Conservation (phyloP, 2,329 filamentous ascomycete genomes). For the Talaromyces sp. region DNA sequence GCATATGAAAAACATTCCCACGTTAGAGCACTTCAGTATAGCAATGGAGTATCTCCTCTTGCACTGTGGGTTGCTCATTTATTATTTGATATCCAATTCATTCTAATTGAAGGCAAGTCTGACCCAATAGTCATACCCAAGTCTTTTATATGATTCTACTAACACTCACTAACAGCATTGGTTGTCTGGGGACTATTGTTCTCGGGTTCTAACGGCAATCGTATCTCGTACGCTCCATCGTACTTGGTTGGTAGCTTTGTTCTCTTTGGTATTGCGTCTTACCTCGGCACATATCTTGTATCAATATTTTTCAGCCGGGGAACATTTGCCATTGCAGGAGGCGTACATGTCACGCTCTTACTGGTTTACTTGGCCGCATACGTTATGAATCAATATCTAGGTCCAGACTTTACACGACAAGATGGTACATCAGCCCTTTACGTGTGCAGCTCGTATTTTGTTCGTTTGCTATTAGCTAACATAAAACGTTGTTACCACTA, state of each 20-base stretch:
- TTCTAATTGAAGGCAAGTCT: constrained; percentile 32
- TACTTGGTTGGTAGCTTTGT: constrained; percentile 80
- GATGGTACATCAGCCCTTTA: background rate
- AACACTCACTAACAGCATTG: background rate
- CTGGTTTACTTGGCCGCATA: constrained; percentile 8
- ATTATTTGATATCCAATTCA: constrained; percentile 73
- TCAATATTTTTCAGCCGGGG: constrained; percentile 75
- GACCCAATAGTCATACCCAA: too few species aligned
- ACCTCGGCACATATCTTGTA: constrained; percentile 72
- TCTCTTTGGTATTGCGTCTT: constrained; percentile 76
- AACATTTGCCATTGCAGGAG: constrained; percentile 78
- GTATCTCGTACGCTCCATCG: constrained; percentile 71
- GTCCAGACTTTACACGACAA: background rate
- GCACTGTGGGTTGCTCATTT: constrained; percentile 84
- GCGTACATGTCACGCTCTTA: constrained; percentile 33
- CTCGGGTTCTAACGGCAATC: constrained; percentile 34
- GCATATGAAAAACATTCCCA: constrained; percentile 40
- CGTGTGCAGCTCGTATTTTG: background rate
- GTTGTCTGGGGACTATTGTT: constrained; percentile 5
- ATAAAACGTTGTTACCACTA: background rate
- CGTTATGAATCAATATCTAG: constrained; percentile 10
- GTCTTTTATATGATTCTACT: too few species aligned
- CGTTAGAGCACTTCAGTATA: constrained; percentile 83
- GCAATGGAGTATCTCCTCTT: constrained; percentile 78
- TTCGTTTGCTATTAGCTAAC: background rate